Evolutionary conservation across 306 rosid species (phyloP), one percentile per base, ranked within the genome.

Genomic region (Glycyrrhiza uralensis): DNA sequence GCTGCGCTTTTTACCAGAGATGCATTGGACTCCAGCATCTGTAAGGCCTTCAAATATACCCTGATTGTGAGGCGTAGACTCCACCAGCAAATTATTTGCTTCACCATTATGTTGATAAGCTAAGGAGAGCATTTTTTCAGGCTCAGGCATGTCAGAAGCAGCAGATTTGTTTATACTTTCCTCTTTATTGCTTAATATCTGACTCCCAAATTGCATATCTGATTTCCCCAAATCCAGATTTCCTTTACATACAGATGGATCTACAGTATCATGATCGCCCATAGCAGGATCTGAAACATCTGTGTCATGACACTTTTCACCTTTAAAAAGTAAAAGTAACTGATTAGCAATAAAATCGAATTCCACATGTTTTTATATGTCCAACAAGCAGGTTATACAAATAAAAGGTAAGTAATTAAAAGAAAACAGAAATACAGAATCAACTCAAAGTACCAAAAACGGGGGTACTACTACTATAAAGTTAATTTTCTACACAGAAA

Each of bases 1-100:
- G 82, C 89, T 88, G 54, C 96, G 93, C 80, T 95, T 95, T 81
- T 85, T 88, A 58, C 96, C 93, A 1, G 96, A 83, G 23, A 85
- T 56, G 57, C 24, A 56, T 39, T 75, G 76, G 68, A 23, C 52
- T 67, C 78, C 86, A 67, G 35, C 85, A 62, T 66, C 87, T 29
- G 30, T 79, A 26, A 71, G 74, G 58, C 79, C 83, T 63, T 81
- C 86, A 41, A 65, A 55, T 6, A 71, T 56, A 75, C 74, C 80
- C 66, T 75, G 90, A 75, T 69, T 83, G 42, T 77, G 85, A 26
- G 97, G 93, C n/a, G 90, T 86, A 63, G 92, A 77, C 41, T 80
- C 85, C 77, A 83, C 55, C 15, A 84, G 77, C 78, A 92, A 70
- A 79, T 81, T 74, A 76, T 76, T 78, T 63, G 79, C 87, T 80